A percentile compares a stretch with the other conserved stretches of the same genome.
These are phyloP conservation scores for Meripilus lineatus DNA, from an alignment of 1,284 basidiomycete species.

Conservation along the genomic window DNA sequence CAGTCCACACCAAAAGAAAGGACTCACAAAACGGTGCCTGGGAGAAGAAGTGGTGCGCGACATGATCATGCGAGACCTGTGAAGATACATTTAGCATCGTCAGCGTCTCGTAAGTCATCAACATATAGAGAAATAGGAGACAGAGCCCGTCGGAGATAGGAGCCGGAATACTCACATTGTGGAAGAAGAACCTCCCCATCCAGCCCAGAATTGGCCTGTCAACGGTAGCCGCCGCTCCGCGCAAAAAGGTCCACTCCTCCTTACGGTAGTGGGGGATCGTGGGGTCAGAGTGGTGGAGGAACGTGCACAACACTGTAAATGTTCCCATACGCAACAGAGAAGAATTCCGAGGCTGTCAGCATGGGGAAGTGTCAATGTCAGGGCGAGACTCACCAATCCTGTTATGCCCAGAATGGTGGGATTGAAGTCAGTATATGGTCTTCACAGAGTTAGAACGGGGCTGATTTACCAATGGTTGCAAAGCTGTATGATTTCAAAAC, in stretches of 20 bases:
- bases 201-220: slow-evolving; percentile 61
- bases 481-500: slow-evolving; percentile 23
- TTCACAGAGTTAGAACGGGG: slow-evolving; percentile 23
- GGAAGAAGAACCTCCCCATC: slow-evolving; percentile 43
- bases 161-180: slow-evolving; percentile 29
- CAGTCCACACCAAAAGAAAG: neutral
- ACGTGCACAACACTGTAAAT: slow-evolving; percentile 44
- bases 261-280: slow-evolving; percentile 40
- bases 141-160: neutral
- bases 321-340: slow-evolving; percentile 1
- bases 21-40: slow-evolving; percentile 33
- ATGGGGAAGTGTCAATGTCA: neutral
- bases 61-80: slow-evolving; percentile 37
- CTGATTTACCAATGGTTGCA: slow-evolving; percentile 47
- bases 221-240: slow-evolving; percentile 56
- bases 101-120: slow-evolving; percentile 1
- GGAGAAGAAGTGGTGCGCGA: slow-evolving; percentile 34
- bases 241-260: slow-evolving; percentile 49
- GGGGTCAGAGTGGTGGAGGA: slow-evolving; percentile 41
- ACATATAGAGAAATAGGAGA: neutral
- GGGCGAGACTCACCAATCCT: slow-evolving; percentile 49
- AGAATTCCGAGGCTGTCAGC: slow-evolving; percentile 2
- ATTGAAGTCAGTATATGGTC: slow-evolving; percentile 15
- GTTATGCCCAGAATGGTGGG: slow-evolving; percentile 37
- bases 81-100: slow-evolving; percentile 8